phyloP scores from a whole-genome alignment of 192 early-diverging fungal species.

The Backusella parvicylindrica region DNA sequence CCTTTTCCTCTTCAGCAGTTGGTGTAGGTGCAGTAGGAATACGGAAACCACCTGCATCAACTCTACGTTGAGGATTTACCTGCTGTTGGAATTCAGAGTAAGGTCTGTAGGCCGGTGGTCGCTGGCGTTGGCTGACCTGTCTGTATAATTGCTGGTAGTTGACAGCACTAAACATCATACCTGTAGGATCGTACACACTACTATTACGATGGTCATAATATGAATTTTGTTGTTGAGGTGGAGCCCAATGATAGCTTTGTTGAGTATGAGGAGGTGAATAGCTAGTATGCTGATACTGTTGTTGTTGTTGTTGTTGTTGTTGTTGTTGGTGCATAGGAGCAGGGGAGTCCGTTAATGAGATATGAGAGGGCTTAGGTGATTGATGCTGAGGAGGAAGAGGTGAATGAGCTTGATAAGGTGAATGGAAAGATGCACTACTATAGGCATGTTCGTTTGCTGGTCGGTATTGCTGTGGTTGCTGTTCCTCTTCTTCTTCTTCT shows the following conservation, averaged over 20 bases:
- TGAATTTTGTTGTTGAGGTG: neutral
- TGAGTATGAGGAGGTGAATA: conserved; percentile 12
- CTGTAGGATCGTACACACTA: neutral
- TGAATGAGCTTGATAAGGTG: conserved; percentile 15
- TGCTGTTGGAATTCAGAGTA: conserved; percentile 38
- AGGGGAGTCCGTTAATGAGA: conserved; percentile 5
- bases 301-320: neutral
- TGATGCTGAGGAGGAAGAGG: conserved; percentile 6
- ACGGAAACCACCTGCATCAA: conserved; percentile 29
- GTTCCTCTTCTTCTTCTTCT: neutral
- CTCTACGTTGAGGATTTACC: conserved; percentile 9
- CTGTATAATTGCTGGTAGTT: conserved; percentile 35
- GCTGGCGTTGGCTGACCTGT: conserved; percentile 21
- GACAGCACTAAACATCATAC: neutral
- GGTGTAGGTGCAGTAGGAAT: conserved; percentile 8
- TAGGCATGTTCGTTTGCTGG: neutral
- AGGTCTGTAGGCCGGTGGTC: conserved; percentile 14
- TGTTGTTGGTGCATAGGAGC: conserved; percentile 1
- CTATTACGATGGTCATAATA: neutral
- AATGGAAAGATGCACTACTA: neutral
- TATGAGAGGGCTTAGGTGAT: neutral
- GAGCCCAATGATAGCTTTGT: neutral
- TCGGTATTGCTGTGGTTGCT: neutral
- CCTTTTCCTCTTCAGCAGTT: conserved; percentile 30
- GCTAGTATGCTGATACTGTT: neutral